These are phyloP conservation scores for Didymella sp. DNA, from an alignment of 2,329 filamentous ascomycete genomes.

Conservation along the genomic window DNA sequence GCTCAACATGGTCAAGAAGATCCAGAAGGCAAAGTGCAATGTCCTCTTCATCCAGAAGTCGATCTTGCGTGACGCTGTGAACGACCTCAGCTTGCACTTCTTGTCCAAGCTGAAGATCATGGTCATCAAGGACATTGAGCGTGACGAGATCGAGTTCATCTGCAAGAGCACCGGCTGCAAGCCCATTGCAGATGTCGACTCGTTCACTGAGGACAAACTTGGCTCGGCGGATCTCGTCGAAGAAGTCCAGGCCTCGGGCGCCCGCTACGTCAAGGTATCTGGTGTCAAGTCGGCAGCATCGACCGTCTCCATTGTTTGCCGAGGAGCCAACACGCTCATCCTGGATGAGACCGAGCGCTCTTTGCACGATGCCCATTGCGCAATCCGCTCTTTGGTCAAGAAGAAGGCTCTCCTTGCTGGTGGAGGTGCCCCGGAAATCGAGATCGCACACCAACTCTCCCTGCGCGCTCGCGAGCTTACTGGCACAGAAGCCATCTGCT, in stretches of 20 bases:
- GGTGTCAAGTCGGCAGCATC: conserved; percentile 83
- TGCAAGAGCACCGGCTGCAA: conserved; percentile 99
- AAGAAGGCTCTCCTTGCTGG: conserved; percentile 99
- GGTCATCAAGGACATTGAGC: conserved; percentile 96
- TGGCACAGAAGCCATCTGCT: conserved; percentile 96
- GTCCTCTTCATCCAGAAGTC: conserved; percentile 98
- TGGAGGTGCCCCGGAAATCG: conserved; percentile 94
- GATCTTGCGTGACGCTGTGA: conserved; percentile 95
- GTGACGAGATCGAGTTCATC: conserved; percentile 98
- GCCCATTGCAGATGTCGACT: conserved; percentile 97
- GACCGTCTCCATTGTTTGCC: conserved; percentile 92
- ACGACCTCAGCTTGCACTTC: conserved; percentile 97
- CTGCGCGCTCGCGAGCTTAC: conserved; percentile 82
- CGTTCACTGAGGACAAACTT: conserved; percentile 98
- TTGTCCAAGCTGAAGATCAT: conserved; percentile 95
- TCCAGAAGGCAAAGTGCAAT: conserved; percentile 99
- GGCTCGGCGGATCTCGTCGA: conserved; percentile 92
- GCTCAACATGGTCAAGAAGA: conserved; percentile 99
- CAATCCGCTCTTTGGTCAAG: conserved; percentile 96
- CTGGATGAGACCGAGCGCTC: conserved; percentile 96
- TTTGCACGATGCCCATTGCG: conserved; percentile 95
- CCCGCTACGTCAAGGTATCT: conserved; percentile 92
- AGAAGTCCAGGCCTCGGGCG: conserved; percentile 85
- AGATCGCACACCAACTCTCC: conserved; percentile 86
- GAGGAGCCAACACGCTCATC: conserved; percentile 92